A percentile compares a stretch with the other conserved stretches of the same genome.
phyloP scores from a whole-genome alignment of 352 stramenopile genomes.

The Phytophthora sp. region DNA sequence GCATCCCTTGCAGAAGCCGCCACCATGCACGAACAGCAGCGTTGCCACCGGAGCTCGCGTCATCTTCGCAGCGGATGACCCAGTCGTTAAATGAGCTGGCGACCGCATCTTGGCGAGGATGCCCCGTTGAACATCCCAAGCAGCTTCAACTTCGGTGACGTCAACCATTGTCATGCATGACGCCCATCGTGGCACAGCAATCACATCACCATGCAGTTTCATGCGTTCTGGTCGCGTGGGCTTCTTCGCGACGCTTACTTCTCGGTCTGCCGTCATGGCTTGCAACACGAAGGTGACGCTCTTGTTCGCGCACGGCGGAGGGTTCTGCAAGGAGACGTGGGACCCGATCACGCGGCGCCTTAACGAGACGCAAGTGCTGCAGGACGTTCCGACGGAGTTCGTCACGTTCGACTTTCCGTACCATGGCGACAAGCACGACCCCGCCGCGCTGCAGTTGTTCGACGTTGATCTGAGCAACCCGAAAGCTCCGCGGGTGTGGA shows the following conservation, averaged over 20 bases:
- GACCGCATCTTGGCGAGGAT: background rate
- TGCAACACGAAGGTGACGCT: conserved; percentile 41
- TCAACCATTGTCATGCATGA: conserved; percentile 20
- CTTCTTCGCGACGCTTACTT: background rate
- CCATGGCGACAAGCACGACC: conserved; percentile 44
- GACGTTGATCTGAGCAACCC: conserved; percentile 34
- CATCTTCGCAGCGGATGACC: background rate
- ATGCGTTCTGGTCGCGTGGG: conserved; percentile 5
- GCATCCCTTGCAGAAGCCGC: conserved; percentile 43
- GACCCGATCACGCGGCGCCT: conserved; percentile 48
- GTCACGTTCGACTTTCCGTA: conserved; percentile 51
- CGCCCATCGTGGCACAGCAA: too few relatives aligned
- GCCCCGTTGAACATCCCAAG: conserved; percentile 5
- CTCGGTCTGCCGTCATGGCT: conserved; percentile 7
- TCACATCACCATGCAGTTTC: conserved; percentile 14
- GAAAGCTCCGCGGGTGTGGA: conserved; percentile 28
- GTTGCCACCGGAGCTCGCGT: conserved; percentile 15
- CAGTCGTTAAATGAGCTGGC: conserved; percentile 10
- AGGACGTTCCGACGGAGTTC: conserved; percentile 34
- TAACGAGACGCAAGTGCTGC: conserved; percentile 20
- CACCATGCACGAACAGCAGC: conserved; percentile 52
- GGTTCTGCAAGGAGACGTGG: conserved; percentile 59
- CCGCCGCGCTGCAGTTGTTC: conserved; percentile 16
- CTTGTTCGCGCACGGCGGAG: conserved; percentile 48
- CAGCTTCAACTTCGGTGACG: conserved; percentile 34